Evolutionary conservation across 2,329 filamentous ascomycete genomes (phyloP).

Genomic region (Graphilbum fragrans): DNA sequence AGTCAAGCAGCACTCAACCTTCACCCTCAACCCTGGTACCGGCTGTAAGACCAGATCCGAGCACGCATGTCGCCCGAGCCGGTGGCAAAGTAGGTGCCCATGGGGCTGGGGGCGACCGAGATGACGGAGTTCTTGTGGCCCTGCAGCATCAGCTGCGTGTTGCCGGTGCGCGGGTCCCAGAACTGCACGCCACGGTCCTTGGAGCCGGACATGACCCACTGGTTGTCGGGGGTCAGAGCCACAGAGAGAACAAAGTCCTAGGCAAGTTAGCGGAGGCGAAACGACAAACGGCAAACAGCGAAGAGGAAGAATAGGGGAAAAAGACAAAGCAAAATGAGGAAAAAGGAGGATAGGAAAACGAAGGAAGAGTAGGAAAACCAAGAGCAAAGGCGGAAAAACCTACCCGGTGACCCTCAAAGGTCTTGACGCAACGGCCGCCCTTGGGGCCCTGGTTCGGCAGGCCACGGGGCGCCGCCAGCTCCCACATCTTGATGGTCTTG

Average conservation of each 20-base stretch:
- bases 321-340: background rate
- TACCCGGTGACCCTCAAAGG: conserved; percentile 93
- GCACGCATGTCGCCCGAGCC: conserved; percentile 97
- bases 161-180: conserved; percentile 90
- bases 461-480: conserved; percentile 63
- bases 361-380: background rate
- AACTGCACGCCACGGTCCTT: conserved; percentile 98
- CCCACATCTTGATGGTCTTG: conserved; percentile 99
- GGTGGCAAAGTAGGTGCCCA: conserved; percentile 81
- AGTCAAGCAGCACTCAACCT: conserved; percentile 3
- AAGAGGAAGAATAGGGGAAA: background rate
- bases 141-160: conserved; percentile 95
- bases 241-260: conserved; percentile 97
- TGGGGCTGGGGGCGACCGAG: conserved; percentile 87
- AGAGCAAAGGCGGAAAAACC: background rate
- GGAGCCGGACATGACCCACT: conserved; percentile 93
- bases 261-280: conserved; percentile 15
- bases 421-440: conserved; percentile 87
- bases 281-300: background rate
- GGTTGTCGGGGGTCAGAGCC: conserved; percentile 82
- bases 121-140: conserved; percentile 99
- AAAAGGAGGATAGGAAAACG: background rate
- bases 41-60: conserved; percentile 83
- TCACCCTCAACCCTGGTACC: conserved; percentile 13
- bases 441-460: conserved; percentile 57